phyloP scores from a whole-genome alignment of 371 early-diverging fungal genomes.

The Mortierella sp. region DNA sequence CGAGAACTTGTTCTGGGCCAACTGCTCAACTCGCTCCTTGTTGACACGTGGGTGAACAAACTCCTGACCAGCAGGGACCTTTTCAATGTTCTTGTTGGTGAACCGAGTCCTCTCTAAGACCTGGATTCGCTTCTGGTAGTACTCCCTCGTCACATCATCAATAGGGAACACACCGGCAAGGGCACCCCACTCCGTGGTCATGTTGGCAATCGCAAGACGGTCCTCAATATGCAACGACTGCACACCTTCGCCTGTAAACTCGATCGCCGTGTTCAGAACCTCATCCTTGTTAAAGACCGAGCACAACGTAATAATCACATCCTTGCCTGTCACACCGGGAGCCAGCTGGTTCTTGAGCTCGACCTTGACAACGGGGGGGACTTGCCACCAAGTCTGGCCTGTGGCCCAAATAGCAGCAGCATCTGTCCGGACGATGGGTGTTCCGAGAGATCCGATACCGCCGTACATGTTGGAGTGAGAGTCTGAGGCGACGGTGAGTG shows the following conservation, averaged over 20 bases:
- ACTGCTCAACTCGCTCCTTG: constrained; percentile 67
- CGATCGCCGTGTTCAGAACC: constrained; percentile 95
- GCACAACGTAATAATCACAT: constrained; percentile 94
- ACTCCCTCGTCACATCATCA: constrained; percentile 82
- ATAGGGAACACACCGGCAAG: constrained; percentile 96
- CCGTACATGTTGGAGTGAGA: constrained; percentile 99
- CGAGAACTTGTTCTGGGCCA: constrained; percentile 67
- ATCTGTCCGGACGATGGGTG: constrained; percentile 97
- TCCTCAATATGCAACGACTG: constrained; percentile 84
- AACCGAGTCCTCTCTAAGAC: constrained; percentile 69
- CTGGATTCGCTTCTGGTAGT: constrained; percentile 76
- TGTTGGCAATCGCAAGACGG: constrained; percentile 95
- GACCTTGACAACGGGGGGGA: constrained; percentile 93
- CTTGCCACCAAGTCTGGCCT: constrained; percentile 97
- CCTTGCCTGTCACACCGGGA: constrained; percentile 93
- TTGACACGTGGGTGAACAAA: constrained; percentile 84
- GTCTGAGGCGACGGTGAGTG: constrained; percentile 96
- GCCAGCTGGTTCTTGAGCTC: constrained; percentile 81
- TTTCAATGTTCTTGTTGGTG: constrained; percentile 64
- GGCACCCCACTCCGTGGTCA: constrained; percentile 99
- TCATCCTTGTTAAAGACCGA: constrained; percentile 88
- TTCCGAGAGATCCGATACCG: constrained; percentile 93
- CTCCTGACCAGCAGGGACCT: constrained; percentile 56
- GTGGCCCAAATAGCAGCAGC: constrained; percentile 98
- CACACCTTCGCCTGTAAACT: constrained; percentile 88